Evolutionary conservation across 768 basidiomycete species (phyloP).

Genomic region (Pluteus cervinus): DNA sequence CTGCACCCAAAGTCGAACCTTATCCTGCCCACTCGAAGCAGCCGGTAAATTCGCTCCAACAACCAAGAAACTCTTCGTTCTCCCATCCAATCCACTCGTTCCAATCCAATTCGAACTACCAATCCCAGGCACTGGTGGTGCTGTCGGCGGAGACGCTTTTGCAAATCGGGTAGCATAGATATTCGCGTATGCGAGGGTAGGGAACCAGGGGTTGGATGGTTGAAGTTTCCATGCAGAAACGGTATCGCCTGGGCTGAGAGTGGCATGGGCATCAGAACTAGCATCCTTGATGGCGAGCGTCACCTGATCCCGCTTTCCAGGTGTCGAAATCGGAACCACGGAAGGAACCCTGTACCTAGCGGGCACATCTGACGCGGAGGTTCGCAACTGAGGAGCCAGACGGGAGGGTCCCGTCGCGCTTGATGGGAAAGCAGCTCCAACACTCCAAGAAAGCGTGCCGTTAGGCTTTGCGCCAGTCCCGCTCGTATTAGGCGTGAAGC

Average conservation of each 20-base stretch:
- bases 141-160: no score
- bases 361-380: no score
- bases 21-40: conserved; percentile 10
- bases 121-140: conserved; percentile 9
- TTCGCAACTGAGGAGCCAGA: no score
- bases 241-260: conserved; percentile 45
- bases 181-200: conserved; percentile 60
- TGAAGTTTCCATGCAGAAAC: conserved; percentile 51
- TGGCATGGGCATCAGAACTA: conserved; percentile 21
- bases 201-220: conserved; percentile 40
- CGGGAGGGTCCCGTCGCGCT: no score
- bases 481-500: conserved; percentile 23
- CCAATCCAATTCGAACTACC: conserved; percentile 38
- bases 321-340: no score
- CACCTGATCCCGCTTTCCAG: conserved; percentile 52
- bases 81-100: conserved; percentile 37
- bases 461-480: no score
- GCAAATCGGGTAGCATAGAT: conserved; percentile 44
- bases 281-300: no score
- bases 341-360: no score
- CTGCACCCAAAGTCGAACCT: conserved; percentile 54
- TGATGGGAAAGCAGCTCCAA: no score
- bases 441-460: no score
- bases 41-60: conserved; percentile 26
- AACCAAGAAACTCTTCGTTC: conserved; percentile 26